Percentiles rank a stretch among this genome's conserved stretches.
These are phyloP conservation scores for Colletotrichum viniferum DNA, from an alignment of 2,329 filamentous ascomycete genomes.

Conservation along the genomic window DNA sequence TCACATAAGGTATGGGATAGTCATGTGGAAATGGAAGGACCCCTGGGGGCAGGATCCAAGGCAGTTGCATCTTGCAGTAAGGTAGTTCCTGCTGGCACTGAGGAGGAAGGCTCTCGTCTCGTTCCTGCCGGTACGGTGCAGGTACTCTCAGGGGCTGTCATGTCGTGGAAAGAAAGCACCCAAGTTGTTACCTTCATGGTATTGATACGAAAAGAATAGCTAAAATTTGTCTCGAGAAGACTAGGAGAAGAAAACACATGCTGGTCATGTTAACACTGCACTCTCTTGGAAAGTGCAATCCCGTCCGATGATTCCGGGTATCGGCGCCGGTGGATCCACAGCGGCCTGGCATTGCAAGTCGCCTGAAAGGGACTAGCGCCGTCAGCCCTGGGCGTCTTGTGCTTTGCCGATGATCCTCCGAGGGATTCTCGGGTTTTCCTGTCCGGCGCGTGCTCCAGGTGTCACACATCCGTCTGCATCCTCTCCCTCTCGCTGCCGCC, in stretches of 20 bases:
- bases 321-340: not conserved
- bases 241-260: not conserved
- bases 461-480: too few relatives aligned
- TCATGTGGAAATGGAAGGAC: not conserved
- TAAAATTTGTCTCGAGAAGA: not conserved
- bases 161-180: not conserved
- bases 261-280: not conserved
- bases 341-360: not conserved
- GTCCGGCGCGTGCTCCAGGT: not conserved
- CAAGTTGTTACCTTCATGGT: not conserved
- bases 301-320: not conserved
- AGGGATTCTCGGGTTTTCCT: not conserved
- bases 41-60: not conserved
- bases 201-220: not conserved
- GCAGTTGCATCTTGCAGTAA: not conserved
- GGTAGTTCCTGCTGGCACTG: not conserved
- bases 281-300: not conserved
- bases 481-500: too few relatives aligned
- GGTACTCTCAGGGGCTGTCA: not conserved
- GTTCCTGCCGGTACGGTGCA: not conserved
- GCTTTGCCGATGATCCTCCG: not conserved
- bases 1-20: not conserved
- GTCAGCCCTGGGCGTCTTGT: not conserved
- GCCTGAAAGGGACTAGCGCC: not conserved
- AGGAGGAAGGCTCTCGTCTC: not conserved